Conservation (phyloP, 208 protist species). For the Trypanosoma scelopori region DNA sequence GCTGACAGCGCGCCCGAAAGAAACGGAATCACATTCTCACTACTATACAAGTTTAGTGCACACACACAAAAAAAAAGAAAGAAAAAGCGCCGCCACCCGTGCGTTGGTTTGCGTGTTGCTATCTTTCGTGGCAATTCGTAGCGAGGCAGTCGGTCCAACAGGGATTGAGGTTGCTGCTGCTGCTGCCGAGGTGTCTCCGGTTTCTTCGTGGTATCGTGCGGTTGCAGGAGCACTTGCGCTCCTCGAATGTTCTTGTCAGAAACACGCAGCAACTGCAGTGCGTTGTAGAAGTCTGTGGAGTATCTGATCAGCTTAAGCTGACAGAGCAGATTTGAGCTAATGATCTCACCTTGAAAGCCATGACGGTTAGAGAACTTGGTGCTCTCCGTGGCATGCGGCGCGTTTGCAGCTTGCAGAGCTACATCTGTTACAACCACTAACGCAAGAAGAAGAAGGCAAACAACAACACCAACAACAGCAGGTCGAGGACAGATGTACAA, state of each 20-base stretch:
- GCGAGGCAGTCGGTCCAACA: background rate
- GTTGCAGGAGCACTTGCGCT: constrained; percentile 9
- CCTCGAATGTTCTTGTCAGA: constrained; percentile 1
- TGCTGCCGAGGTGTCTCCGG: background rate
- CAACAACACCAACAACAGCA: too few species aligned
- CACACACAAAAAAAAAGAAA: too few species aligned
- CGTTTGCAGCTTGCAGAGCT: too few species aligned
- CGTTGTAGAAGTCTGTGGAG: constrained; percentile 43
- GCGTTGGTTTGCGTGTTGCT: constrained; percentile 23
- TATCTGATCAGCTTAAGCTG: background rate
- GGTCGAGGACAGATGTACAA: too few species aligned
- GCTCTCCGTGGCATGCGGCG: too few species aligned
- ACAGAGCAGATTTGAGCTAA: background rate
- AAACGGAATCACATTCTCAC: constrained; percentile 59
- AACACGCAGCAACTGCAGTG: constrained; percentile 31
- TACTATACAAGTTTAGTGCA: constrained; percentile 73
- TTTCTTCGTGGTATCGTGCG: background rate
- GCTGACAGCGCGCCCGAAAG: constrained; percentile 58
- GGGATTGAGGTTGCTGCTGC: background rate
- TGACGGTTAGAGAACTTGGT: too few species aligned
- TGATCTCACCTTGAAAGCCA: too few species aligned
- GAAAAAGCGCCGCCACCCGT: constrained; percentile 76
- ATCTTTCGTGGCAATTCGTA: constrained; percentile 33
- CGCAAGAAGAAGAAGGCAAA: too few species aligned
- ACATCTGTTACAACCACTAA: too few species aligned